These are phyloP conservation scores for Lactifluus hygrophoroides DNA, from an alignment of 768 basidiomycete species.

Conservation along the genomic window DNA sequence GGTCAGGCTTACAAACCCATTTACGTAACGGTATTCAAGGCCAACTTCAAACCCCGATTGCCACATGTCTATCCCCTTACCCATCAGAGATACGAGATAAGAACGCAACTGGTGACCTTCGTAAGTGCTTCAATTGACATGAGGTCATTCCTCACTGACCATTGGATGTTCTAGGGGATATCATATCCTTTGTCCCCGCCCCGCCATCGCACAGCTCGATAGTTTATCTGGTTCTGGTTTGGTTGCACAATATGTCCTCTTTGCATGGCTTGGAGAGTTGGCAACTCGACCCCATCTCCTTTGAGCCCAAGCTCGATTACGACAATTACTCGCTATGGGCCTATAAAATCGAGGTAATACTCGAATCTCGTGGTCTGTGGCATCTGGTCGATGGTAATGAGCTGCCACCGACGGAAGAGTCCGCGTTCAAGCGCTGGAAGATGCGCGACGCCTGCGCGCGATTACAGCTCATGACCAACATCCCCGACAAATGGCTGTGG, in stretches of 20 bases:
- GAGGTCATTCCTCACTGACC: background rate
- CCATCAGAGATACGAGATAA: background rate
- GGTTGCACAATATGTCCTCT: background rate
- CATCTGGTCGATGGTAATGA: conserved; percentile 11
- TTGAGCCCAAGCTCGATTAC: conserved; percentile 17
- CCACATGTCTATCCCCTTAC: too few relatives aligned
- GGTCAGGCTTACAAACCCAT: too few relatives aligned
- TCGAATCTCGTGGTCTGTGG: conserved; percentile 14
- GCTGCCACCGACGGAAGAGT: background rate
- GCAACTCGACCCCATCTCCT: conserved; percentile 14
- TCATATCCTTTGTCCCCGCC: too few relatives aligned
- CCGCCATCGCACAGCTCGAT: too few relatives aligned
- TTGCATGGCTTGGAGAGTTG: background rate
- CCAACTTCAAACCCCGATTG: too few relatives aligned
- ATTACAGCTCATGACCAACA: conserved; percentile 10
- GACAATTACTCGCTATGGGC: conserved; percentile 14
- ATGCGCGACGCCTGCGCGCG: conserved; percentile 12
- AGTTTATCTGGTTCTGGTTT: background rate
- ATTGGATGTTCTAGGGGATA: background rate
- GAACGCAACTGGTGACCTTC: background rate
- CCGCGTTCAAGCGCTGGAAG: conserved; percentile 1
- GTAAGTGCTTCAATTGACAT: background rate
- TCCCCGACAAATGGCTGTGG: conserved; percentile 11
- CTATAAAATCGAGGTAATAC: background rate
- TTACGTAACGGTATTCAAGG: too few relatives aligned